These are phyloP conservation scores for Podila epigama DNA, from an alignment of 192 early-diverging fungal genomes.

Conservation along the genomic window DNA sequence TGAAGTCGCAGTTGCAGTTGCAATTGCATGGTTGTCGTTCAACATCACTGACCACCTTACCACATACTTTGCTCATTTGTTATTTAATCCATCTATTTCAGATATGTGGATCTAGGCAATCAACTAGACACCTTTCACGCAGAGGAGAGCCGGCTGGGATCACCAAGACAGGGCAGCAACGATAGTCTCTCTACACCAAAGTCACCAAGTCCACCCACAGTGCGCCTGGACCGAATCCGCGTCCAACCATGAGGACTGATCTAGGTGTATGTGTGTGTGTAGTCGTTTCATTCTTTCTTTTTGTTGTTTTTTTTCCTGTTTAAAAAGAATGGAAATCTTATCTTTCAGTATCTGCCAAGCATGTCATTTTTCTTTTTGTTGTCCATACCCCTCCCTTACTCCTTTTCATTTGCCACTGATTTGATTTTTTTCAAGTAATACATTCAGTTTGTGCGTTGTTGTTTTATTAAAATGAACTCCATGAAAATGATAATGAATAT, in stretches of 20 bases:
- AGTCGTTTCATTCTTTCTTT: neutral
- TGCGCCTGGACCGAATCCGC: slow-evolving; percentile 35
- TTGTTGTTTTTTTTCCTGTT: neutral
- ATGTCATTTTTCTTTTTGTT: neutral
- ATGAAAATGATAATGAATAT: too few species aligned
- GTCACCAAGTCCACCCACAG: slow-evolving; percentile 16
- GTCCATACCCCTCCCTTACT: neutral
- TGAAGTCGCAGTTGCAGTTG: too few species aligned
- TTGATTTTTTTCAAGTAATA: neutral
- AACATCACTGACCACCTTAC: neutral
- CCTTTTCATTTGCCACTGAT: neutral
- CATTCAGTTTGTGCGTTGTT: too few species aligned
- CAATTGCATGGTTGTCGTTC: slow-evolving; percentile 51
- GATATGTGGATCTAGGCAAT: slow-evolving; percentile 46
- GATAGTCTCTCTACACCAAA: slow-evolving; percentile 24
- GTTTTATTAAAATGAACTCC: too few species aligned
- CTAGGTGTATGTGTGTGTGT: neutral
- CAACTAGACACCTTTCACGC: slow-evolving; percentile 47
- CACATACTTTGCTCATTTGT: neutral
- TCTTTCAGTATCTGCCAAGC: neutral
- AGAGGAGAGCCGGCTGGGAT: slow-evolving; percentile 42
- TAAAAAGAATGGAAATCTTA: neutral
- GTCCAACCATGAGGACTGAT: neutral
- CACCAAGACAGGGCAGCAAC: slow-evolving; percentile 41
- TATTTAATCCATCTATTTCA: neutral